phyloP scores from a whole-genome alignment of 1,139 yeast species.

The Debaryomyces nepalensis region DNA sequence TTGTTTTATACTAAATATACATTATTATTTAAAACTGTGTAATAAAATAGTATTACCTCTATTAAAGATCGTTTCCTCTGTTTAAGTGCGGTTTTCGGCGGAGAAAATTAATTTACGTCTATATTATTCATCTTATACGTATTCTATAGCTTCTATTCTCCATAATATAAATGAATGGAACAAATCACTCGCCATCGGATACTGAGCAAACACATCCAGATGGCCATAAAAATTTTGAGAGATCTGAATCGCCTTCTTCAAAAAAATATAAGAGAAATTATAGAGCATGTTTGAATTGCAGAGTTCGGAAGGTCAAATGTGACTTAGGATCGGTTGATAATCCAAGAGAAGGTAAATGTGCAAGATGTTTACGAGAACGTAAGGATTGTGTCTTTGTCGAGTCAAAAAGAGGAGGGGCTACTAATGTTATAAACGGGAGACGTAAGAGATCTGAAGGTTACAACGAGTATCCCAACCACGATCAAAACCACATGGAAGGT shows the following conservation, averaged over 20 bases:
- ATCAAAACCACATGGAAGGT: neutral
- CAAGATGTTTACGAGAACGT: conserved; percentile 79
- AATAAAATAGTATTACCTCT: no score
- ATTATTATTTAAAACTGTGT: conserved; percentile 5
- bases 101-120: neutral
- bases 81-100: conserved; percentile 12
- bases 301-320: conserved; percentile 82
- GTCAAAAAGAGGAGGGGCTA: conserved; percentile 59
- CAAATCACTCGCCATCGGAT: conserved; percentile 1
- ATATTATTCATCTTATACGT: no score
- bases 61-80: no score
- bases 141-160: no score
- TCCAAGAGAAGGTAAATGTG: conserved; percentile 85
- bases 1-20: conserved; percentile 11
- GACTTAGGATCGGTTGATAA: conserved; percentile 76
- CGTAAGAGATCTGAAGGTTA: conserved; percentile 20
- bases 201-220: neutral
- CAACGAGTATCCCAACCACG: conserved; percentile 1
- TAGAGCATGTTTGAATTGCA: conserved; percentile 82
- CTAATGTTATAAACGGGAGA: conserved; percentile 49
- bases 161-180: conserved; percentile 4
- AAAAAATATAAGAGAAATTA: conserved; percentile 62
- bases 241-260: conserved; percentile 9
- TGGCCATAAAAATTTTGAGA: neutral
- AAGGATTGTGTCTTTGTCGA: conserved; percentile 80